phyloP scores from a whole-genome alignment of 1,284 basidiomycete species.

The Leccinum colubrinum region DNA sequence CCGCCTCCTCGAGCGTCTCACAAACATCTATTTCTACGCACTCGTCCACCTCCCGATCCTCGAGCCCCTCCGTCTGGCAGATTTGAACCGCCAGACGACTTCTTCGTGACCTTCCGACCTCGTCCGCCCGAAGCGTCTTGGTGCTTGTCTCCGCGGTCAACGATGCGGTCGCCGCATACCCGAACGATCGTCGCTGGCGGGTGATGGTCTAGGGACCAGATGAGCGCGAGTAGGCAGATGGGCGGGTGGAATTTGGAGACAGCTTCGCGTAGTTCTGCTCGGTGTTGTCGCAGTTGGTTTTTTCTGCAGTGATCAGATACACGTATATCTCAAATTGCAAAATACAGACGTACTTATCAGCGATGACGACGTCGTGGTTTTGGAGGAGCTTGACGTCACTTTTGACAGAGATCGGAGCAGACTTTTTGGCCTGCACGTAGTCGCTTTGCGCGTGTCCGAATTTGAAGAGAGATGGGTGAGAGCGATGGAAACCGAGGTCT shows the following conservation, averaged over 20 bases:
- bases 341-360: constrained; percentile 69
- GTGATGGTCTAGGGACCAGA: constrained; percentile 65
- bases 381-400: constrained; percentile 69
- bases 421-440: constrained; percentile 80
- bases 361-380: constrained; percentile 77
- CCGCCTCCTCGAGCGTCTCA: constrained; percentile 52
- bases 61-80: constrained; percentile 61
- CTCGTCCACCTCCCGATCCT: constrained; percentile 59
- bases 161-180: constrained; percentile 75
- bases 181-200: constrained; percentile 61
- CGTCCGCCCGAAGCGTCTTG: constrained; percentile 72
- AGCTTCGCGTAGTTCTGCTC: constrained; percentile 62
- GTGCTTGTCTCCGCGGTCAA: constrained; percentile 78
- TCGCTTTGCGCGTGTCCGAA: constrained; percentile 93
- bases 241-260: constrained; percentile 42
- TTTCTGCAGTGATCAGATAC: constrained; percentile 52
- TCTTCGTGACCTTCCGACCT: constrained; percentile 53
- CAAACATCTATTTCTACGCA: constrained; percentile 65
- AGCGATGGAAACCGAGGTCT: constrained; percentile 85
- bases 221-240: constrained; percentile 73
- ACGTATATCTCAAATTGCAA: background rate
- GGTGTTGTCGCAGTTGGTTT: constrained; percentile 83
- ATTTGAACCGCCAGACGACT: constrained; percentile 80
- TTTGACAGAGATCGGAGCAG: constrained; percentile 75
- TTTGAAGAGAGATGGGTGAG: constrained; percentile 70